Base-by-base conservation (phyloP, 23 red algal genomes). In the Gracilaria caudata region DNA sequence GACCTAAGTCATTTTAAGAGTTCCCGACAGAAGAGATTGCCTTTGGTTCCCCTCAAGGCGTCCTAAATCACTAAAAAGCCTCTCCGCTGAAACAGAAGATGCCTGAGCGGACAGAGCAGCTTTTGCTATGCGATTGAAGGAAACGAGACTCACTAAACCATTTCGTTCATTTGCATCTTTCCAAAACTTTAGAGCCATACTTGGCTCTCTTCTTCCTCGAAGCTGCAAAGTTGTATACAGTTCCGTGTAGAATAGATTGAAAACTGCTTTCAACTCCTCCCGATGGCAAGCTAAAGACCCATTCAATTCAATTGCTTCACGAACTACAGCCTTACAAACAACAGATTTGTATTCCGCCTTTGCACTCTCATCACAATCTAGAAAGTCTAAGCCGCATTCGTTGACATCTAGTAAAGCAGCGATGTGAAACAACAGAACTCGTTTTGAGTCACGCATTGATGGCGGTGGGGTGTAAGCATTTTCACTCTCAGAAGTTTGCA, bases 61-160 rank as follows among this genome's bases (percentile, higher is more conserved):
- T 8, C 40, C 35, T 9, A 74, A 7, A 35, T 37, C 35, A 19
- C 68, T 74, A 35, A 74, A 37, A 23, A 46, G 68, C 6, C 33
- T n/a, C 33, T 74, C 68, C 7, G 68, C 36, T 39, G 36, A 43
- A 74, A 23, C 68, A 34, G 68, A 74, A 8, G 68, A 74, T 74
- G 68, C 40, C 25, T 46, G 68, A 23, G 68, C 4, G 32, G 68
- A 74, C n/a, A 74, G 7, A n/a, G n/a, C 68, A 33, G 40, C 40
- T 6, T 19, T 7, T 74, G 68, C n/a, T 12, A 74, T 74, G 6
- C 40, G 4, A 21, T 74, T 74, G 33, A 74, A 74, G 4, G 68
- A 11, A 28, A 34, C 33, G 32, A 19, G 68, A 16, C 33, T 74
- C 4, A 8, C 33, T 23, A 74, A 39, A 46, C 33, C 36, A 23